Percentiles rank a stretch among this genome's conserved stretches.
phyloP scores from a whole-genome alignment of 2,329 filamentous ascomycete genomes.

The Pestalotiopsis sp. region DNA sequence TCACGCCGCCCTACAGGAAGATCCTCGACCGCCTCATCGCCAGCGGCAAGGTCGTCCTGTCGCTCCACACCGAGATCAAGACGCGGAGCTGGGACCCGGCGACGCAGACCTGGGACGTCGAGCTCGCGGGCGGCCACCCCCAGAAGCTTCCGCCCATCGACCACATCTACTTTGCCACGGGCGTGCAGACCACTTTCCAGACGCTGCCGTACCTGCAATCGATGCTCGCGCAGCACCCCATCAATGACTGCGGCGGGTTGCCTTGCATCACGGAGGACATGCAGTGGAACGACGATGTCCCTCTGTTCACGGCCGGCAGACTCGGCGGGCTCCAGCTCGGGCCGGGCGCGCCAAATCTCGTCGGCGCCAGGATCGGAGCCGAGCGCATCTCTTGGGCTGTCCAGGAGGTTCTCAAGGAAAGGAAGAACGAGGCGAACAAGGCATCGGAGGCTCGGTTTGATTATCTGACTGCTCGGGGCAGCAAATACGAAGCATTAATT shows the following conservation, averaged over 20 bases:
- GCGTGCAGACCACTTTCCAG: constrained; percentile 63
- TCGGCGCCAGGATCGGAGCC: constrained; percentile 70
- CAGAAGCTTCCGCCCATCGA: constrained; percentile 57
- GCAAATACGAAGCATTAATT: constrained; percentile 10
- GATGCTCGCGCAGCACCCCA: constrained; percentile 59
- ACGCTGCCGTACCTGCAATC: constrained; percentile 61
- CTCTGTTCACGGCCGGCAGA: constrained; percentile 69
- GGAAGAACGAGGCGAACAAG: neutral
- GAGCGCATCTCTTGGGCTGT: constrained; percentile 74
- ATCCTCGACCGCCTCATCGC: constrained; percentile 62
- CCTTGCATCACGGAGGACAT: constrained; percentile 76
- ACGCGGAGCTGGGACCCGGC: constrained; percentile 49
- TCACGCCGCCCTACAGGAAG: constrained; percentile 68
- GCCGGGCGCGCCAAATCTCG: constrained; percentile 72
- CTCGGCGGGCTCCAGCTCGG: constrained; percentile 69
- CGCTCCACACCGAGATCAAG: constrained; percentile 56
- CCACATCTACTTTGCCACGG: constrained; percentile 77
- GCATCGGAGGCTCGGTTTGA: constrained; percentile 2
- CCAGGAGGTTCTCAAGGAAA: constrained; percentile 50
- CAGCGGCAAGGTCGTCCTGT: constrained; percentile 51
- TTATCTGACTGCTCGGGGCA: constrained; percentile 13
- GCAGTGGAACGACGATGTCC: constrained; percentile 73
- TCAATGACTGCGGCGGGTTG: constrained; percentile 63
- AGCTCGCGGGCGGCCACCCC: constrained; percentile 34
- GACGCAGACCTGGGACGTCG: constrained; percentile 44